Evolutionary conservation across 1,284 basidiomycete species (phyloP).

Genomic region (Blastosporella zonata): DNA sequence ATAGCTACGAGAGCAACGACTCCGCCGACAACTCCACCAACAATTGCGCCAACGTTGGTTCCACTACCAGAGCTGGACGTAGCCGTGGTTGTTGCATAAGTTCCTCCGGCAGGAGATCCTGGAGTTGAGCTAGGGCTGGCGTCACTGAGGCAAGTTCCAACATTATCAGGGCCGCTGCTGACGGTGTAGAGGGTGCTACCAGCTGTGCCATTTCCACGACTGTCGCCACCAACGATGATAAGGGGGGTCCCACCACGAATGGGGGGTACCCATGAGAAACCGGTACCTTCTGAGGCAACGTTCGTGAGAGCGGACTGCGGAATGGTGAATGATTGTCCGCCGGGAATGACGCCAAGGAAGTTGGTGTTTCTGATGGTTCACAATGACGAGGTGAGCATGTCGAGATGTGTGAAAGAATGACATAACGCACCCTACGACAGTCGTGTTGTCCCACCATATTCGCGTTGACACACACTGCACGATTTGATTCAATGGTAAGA

Average conservation of each 20-base stretch:
- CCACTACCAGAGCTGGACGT: conserved; percentile 24
- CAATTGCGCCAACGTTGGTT: conserved; percentile 62
- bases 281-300: conserved; percentile 45
- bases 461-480: conserved; percentile 59
- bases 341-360: conserved; percentile 75
- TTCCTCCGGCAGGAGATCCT: conserved; percentile 71
- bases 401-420: background rate
- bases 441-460: conserved; percentile 56
- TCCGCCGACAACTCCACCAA: conserved; percentile 69
- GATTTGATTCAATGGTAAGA: conserved; percentile 57
- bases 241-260: conserved; percentile 63
- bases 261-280: conserved; percentile 67
- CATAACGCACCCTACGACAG: conserved; percentile 51
- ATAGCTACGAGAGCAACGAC: conserved; percentile 45
- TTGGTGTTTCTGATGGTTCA: conserved; percentile 41
- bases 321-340: conserved; percentile 69
- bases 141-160: conserved; percentile 51
- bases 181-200: conserved; percentile 62
- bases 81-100: conserved; percentile 56
- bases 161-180: conserved; percentile 42
- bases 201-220: conserved; percentile 60
- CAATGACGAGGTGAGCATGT: background rate
- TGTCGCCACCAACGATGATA: conserved; percentile 63
- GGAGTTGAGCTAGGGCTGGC: conserved; percentile 72
- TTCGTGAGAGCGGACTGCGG: conserved; percentile 44